phyloP scores from a whole-genome alignment of 2,329 filamentous ascomycete genomes.

The Cladosporium oxysporum region DNA sequence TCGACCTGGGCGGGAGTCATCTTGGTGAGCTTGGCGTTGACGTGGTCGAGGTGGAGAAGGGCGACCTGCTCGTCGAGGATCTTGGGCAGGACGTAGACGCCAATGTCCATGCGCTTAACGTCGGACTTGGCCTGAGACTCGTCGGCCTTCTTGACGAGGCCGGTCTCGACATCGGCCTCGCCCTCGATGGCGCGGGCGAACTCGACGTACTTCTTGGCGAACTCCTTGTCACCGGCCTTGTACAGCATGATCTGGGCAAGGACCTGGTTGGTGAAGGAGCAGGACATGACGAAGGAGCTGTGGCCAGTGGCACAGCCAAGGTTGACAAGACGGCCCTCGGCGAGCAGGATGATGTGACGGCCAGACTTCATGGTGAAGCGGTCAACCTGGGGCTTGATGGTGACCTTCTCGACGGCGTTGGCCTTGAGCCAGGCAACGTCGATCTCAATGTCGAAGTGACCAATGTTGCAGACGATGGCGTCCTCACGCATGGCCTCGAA shows the following conservation, averaged over 20 bases:
- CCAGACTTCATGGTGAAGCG: constrained; percentile 92
- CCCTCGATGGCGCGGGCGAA: constrained; percentile 62
- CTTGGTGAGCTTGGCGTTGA: constrained; percentile 89
- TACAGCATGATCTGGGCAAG: constrained; percentile 98
- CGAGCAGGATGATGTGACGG: constrained; percentile 96
- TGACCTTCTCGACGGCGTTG: constrained; percentile 89
- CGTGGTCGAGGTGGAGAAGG: constrained; percentile 86
- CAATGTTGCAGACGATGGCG: constrained; percentile 99
- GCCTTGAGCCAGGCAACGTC: constrained; percentile 99
- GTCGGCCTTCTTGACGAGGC: constrained; percentile 33
- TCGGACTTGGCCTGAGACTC: constrained; percentile 56
- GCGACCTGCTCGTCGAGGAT: constrained; percentile 98
- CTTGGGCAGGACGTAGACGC: constrained; percentile 98
- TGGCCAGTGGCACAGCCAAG: constrained; percentile 98
- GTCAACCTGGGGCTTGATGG: constrained; percentile 99
- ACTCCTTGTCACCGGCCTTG: constrained; percentile 87
- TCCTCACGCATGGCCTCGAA: constrained; percentile 96
- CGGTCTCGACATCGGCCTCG: constrained; percentile 31
- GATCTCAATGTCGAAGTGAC: constrained; percentile 99
- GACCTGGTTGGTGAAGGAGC: constrained; percentile 99
- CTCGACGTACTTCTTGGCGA: constrained; percentile 92
- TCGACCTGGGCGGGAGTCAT: constrained; percentile 86
- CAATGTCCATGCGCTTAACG: constrained; percentile 77
- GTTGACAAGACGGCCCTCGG: constrained; percentile 98
- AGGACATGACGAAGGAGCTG: constrained; percentile 99